These are phyloP conservation scores for Lepidium didymum DNA, from an alignment of 345 rosid species.

Conservation along the genomic window DNA sequence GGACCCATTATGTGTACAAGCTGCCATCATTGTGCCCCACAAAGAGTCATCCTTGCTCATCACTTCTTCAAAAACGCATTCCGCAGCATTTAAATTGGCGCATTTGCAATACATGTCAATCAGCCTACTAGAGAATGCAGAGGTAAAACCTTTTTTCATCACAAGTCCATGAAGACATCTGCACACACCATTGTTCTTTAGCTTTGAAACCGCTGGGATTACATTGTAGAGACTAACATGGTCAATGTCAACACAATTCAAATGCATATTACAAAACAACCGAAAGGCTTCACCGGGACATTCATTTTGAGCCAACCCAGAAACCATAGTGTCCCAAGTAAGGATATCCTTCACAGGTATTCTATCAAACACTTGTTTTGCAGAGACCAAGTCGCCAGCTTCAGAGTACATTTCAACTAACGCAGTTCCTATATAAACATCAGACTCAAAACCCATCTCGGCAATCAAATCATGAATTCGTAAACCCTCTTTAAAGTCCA, in stretches of 20 bases:
- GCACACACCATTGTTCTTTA: slow-evolving; percentile 35
- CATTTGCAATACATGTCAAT: slow-evolving; percentile 54
- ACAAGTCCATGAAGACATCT: slow-evolving; percentile 48
- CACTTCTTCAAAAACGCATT: slow-evolving; percentile 33
- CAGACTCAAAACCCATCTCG: slow-evolving; percentile 40
- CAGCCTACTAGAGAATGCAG: slow-evolving; percentile 39
- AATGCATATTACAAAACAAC: slow-evolving; percentile 37
- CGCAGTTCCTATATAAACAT: slow-evolving; percentile 47
- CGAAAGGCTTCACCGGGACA: slow-evolving; percentile 31
- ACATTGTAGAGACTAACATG: slow-evolving; percentile 43
- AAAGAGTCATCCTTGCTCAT: slow-evolving; percentile 30
- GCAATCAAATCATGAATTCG: slow-evolving; percentile 33
- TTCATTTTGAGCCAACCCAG: slow-evolving; percentile 33
- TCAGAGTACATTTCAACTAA: slow-evolving; percentile 50
- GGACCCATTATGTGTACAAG: slow-evolving; percentile 41
- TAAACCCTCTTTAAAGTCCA: slow-evolving; percentile 42
- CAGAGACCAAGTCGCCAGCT: slow-evolving; percentile 33
- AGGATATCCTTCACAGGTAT: slow-evolving; percentile 44
- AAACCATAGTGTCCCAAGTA: slow-evolving; percentile 48
- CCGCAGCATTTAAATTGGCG: slow-evolving; percentile 32
- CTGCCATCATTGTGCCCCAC: slow-evolving; percentile 54
- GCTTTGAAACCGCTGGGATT: slow-evolving; percentile 53
- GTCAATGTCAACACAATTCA: slow-evolving; percentile 29
- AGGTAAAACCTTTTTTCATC: slow-evolving; percentile 34
- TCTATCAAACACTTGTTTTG: slow-evolving; percentile 44